A percentile compares a stretch with the other conserved stretches of the same genome.
phyloP scores from a whole-genome alignment of 495 filamentous ascomycete genomes.

The Mycothermus thermophilus region DNA sequence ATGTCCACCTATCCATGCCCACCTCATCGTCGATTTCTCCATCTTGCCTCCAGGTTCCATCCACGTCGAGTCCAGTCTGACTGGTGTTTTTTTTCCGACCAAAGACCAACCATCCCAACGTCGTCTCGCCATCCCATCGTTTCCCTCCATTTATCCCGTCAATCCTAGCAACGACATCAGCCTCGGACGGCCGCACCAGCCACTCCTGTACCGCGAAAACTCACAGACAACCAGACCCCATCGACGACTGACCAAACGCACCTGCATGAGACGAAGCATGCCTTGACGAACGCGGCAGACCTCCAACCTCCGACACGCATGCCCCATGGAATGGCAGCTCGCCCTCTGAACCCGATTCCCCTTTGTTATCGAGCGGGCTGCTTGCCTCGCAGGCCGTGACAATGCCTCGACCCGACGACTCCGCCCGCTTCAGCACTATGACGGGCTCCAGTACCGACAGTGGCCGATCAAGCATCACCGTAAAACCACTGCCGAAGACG shows the following conservation, averaged over 20 bases:
- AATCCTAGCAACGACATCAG: too few species aligned
- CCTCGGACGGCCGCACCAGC: too few species aligned
- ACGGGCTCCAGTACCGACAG: constrained; percentile 49
- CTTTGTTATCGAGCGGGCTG: constrained; percentile 14
- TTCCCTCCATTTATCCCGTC: too few species aligned
- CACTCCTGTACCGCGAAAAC: too few species aligned
- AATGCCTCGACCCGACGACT: constrained; percentile 47
- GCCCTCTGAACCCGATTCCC: constrained; percentile 8
- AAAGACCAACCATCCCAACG: too few species aligned
- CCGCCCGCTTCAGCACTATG: constrained; percentile 44
- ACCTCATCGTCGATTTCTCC: too few species aligned
- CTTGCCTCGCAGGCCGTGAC: constrained; percentile 18
- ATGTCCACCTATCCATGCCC: too few species aligned
- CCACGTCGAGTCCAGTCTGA: too few species aligned
- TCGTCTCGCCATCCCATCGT: too few species aligned
- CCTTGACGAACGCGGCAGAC: constrained; percentile 11
- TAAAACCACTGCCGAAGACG: constrained; percentile 34
- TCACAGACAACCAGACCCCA: background rate
- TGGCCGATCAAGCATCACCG: constrained; percentile 44
- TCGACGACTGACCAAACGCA: background rate
- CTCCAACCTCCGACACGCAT: too few species aligned
- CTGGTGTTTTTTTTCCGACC: too few species aligned
- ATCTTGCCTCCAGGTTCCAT: too few species aligned
- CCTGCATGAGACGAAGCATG: constrained; percentile 4
- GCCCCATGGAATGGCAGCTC: constrained; percentile 19